Base-by-base conservation (phyloP, 805 yeast genomes). In the Sugiyamaella floridensis region DNA sequence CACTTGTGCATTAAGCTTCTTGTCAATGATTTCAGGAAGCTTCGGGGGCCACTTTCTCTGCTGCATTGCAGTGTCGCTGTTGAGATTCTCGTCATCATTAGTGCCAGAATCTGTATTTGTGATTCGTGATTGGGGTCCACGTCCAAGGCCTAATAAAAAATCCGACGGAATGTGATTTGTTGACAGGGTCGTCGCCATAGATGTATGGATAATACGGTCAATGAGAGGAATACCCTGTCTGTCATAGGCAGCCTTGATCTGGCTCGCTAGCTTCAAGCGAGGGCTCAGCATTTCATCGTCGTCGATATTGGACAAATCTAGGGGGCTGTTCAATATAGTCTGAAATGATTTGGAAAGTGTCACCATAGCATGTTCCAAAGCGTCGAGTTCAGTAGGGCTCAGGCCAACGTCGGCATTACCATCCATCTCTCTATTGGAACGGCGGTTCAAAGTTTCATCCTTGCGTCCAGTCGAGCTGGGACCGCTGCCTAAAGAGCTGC, bases 11-110 rank as follows among this genome's bases (percentile, higher is more conserved):
- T 76, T 73, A 10, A 89, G 76, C 2, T 73, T 73, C 0, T 78
- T 77, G 62, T 84, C 78, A 6, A 73, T 67, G 42, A 92, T 86
- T 29, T 66, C 67, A 0, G 97, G 97, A 15, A 89, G 67, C 10
- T 73, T 74, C 1, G 97, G 97, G 0, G 85, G 81, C 73, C 78
- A 80, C 32, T 32, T 32, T 14, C 37, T 32, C 37, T 10, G 37
- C 37, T 14, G 37, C 9, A 5, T 3, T 22, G 26, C 26, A 4
- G 26, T 6, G 26, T 22, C 26, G 26, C 26, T 6, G 26, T 6
- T 22, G 6, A 22, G 26, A 22, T 22, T 6, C 26, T 22, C 26
- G 6, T 3, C 6, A 22, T 22, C 26, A 22, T 22, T 22, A 22
- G 26, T 3, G 6, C 26, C 26, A 3, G 26, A 22, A 22, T 22